A percentile compares a stretch with the other conserved stretches of the same genome.
These are phyloP conservation scores for Coemansia sp. DNA, from an alignment of 192 early-diverging fungal genomes.

Conservation along the genomic window DNA sequence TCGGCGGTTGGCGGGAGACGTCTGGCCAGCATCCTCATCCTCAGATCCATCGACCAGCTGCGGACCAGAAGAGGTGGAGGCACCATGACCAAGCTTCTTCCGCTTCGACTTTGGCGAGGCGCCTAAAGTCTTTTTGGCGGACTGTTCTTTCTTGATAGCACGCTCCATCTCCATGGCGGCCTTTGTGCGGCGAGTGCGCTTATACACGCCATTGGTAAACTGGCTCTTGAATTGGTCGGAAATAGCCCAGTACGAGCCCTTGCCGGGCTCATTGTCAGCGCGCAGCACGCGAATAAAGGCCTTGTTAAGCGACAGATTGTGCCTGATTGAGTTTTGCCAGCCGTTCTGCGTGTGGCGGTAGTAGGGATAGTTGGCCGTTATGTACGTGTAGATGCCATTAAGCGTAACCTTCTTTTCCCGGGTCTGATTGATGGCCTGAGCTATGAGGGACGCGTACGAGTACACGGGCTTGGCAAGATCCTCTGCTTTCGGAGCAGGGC, in stretches of 20 bases:
- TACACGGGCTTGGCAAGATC: constrained; percentile 68
- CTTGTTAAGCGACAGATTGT: constrained; percentile 95
- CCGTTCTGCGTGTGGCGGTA: constrained; percentile 81
- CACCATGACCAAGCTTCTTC: not conserved
- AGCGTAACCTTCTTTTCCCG: constrained; percentile 71
- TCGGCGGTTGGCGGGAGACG: not conserved
- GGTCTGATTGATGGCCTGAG: constrained; percentile 84
- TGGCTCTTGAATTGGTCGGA: constrained; percentile 66
- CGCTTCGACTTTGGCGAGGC: not conserved
- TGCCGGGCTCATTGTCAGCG: constrained; percentile 81
- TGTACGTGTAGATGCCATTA: constrained; percentile 87
- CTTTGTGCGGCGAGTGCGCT: constrained; percentile 59
- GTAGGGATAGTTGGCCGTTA: constrained; percentile 80
- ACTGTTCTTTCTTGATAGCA: constrained; percentile 11
- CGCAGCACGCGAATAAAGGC: constrained; percentile 88
- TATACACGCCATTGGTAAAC: constrained; percentile 71
- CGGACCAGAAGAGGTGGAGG: not conserved
- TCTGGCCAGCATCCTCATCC: not conserved
- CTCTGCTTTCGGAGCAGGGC: not conserved
- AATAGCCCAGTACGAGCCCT: constrained; percentile 94
- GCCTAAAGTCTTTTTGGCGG: not conserved
- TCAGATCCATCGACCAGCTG: not conserved
- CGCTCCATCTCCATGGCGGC: constrained; percentile 53
- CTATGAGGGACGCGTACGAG: constrained; percentile 86
- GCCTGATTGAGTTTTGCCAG: constrained; percentile 98